Evolutionary conservation across 345 rosid species (phyloP).

Genomic region (Lepidium didymum): DNA sequence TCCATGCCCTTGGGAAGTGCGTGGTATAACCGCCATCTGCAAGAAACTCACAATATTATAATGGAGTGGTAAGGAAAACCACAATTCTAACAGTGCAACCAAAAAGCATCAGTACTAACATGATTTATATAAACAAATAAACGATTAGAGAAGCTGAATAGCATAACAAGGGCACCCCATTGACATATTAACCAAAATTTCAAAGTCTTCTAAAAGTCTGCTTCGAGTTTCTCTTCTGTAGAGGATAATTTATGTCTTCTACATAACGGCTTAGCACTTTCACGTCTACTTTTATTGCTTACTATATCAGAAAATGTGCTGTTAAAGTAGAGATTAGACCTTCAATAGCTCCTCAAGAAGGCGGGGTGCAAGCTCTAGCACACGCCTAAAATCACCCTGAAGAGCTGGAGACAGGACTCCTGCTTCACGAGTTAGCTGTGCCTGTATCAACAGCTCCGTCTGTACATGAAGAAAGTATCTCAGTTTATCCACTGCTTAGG

Average conservation of each 20-base stretch:
- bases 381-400: slow-evolving; percentile 71
- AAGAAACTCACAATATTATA: slow-evolving; percentile 8
- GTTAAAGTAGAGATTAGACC: slow-evolving; percentile 36
- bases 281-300: neutral
- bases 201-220: neutral
- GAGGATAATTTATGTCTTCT: neutral
- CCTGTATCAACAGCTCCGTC: slow-evolving; percentile 98
- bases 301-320: neutral
- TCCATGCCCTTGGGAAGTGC: slow-evolving; percentile 87
- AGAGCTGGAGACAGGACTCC: slow-evolving; percentile 71
- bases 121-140: neutral
- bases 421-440: slow-evolving; percentile 82
- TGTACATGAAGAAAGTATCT: slow-evolving; percentile 28
- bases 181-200: neutral
- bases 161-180: neutral
- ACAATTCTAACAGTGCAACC: neutral
- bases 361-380: slow-evolving; percentile 91
- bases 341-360: slow-evolving; percentile 94
- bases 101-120: neutral
- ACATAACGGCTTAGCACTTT: neutral
- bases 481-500: neutral
- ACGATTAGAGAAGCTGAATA: neutral
- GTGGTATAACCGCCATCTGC: slow-evolving; percentile 95
- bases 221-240: neutral
- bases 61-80: neutral